phyloP scores from a whole-genome alignment of 176 grass and related monocot species.

The bread wheat (Triticum aestivum) region IWGSC_CS_RefSeq_v2.1 NC_057801.1:429140852-429141351 shows the following conservation, averaged over 20 bases:
- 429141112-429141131: conserved; percentile 61
- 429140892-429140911: conserved; percentile 88
- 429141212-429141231: conserved; percentile 80
- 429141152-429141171: conserved; percentile 44
- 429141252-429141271: conserved; percentile 42
- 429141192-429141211: conserved; percentile 79
- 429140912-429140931: conserved; percentile 94
- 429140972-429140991: conserved; percentile 29
- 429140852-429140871: conserved; percentile 64
- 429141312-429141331: conserved; percentile 53
- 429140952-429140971: conserved; percentile 62
- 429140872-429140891: conserved; percentile 91
- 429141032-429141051: conserved; percentile 49
- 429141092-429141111: conserved; percentile 47
- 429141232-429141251: conserved; percentile 62
- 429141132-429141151: conserved; percentile 26
- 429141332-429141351: conserved; percentile 46
- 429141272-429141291: conserved; percentile 30
- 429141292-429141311: conserved; percentile 55
- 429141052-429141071: conserved; percentile 50
- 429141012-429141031: conserved; percentile 52
- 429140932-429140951: conserved; percentile 70
- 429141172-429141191: conserved; percentile 1
- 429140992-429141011: conserved; percentile 51
- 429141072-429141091: conserved; percentile 57